Conservation (phyloP, 1,284 basidiomycete genomes). For the Cryptococcus sp. region DNA sequence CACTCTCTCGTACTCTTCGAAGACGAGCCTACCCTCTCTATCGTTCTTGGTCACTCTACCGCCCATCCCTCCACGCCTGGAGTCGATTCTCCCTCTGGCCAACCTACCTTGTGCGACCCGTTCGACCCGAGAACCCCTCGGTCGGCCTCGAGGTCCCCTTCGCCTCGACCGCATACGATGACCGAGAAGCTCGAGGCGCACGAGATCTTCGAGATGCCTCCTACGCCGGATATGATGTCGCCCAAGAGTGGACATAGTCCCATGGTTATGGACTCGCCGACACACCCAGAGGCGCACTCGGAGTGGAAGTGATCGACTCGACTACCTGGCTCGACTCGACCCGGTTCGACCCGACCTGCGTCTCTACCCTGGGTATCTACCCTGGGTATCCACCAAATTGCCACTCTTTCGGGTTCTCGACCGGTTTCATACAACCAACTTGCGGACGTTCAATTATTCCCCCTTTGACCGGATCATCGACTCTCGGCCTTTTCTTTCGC, state of each 20-base stretch:
- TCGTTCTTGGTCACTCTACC: not conserved
- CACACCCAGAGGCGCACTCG: no score
- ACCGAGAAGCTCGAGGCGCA: conserved; percentile 4
- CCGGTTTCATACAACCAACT: no score
- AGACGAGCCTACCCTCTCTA: not conserved
- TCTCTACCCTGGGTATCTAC: no score
- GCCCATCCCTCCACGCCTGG: not conserved
- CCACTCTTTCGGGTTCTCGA: no score
- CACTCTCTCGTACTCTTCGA: conserved; percentile 4
- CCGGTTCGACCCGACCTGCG: no score
- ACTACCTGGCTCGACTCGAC: no score
- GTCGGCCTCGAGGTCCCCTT: not conserved
- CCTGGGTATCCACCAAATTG: no score
- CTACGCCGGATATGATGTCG: not conserved
- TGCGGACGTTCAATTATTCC: no score
- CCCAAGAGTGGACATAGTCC: conserved; percentile 1
- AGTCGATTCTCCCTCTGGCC: not conserved
- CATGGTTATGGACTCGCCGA: not conserved
- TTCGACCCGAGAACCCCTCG: not conserved
- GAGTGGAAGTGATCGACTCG: no score
- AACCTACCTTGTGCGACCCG: not conserved
- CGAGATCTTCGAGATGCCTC: conserved; percentile 6
- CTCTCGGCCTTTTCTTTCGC: no score
- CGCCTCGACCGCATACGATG: not conserved
- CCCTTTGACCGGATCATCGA: no score